phyloP scores from a whole-genome alignment of 2,329 filamentous ascomycete genomes.

The Colletotrichum neosansevieriae region DNA sequence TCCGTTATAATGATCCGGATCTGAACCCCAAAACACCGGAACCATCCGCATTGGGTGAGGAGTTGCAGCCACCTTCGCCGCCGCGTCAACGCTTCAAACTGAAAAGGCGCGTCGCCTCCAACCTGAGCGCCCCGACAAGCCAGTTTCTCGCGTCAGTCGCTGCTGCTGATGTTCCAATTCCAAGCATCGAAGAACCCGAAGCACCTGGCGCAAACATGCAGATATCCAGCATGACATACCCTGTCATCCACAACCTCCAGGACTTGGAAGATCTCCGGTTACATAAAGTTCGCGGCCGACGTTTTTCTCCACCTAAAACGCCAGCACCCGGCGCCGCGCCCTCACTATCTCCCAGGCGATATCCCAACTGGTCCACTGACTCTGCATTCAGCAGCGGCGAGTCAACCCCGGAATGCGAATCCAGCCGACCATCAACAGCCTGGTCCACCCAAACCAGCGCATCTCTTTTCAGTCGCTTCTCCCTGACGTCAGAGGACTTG shows the following conservation, averaged over 20 bases:
- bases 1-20: constrained; percentile 51
- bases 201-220: constrained; percentile 54
- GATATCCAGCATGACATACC: constrained; percentile 54
- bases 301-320: constrained; percentile 70
- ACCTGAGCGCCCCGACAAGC: constrained; percentile 69
- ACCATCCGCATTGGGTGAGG: constrained; percentile 54
- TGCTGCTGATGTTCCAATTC: constrained; percentile 73
- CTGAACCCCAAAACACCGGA: constrained; percentile 65
- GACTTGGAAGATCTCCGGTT: constrained; percentile 49
- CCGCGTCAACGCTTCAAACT: constrained; percentile 66
- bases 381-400: constrained; percentile 68
- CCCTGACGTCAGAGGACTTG: constrained; percentile 67
- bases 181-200: constrained; percentile 71
- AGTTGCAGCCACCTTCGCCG: constrained; percentile 59
- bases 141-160: constrained; percentile 77
- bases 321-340: constrained; percentile 63
- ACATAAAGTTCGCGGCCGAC: constrained; percentile 53
- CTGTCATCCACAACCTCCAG: constrained; percentile 50
- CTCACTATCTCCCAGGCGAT: constrained; percentile 59
- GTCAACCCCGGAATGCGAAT: constrained; percentile 70
- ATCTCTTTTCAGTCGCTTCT: constrained; percentile 69
- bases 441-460: constrained; percentile 70
- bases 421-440: constrained; percentile 70
- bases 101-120: constrained; percentile 66
- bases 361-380: constrained; percentile 70